These are phyloP conservation scores for Sungouiozyma intestinalis DNA, from an alignment of 805 yeast species.

Conservation along the genomic window DNA sequence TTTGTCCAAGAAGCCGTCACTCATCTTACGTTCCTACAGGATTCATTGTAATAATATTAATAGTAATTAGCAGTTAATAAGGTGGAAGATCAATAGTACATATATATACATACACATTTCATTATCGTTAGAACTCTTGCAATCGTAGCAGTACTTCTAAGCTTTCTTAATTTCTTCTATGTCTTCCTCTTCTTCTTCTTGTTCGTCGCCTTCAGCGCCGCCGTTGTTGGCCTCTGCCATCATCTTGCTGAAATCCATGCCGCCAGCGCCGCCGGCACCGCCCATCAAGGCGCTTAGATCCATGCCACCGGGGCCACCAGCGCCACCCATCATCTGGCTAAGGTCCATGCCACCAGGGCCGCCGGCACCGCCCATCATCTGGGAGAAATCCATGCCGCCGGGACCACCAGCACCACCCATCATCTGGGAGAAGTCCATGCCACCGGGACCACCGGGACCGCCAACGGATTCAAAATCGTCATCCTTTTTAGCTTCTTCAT, in stretches of 20 bases:
- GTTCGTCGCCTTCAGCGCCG: conserved; percentile 4
- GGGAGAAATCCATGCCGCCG: conserved; percentile 24
- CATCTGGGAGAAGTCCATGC: conserved; percentile 26
- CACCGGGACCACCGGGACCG: conserved; percentile 26
- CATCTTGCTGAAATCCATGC: conserved; percentile 14
- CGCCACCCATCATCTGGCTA: conserved; percentile 17
- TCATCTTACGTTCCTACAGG: conserved; percentile 3
- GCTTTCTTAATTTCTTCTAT: not conserved
- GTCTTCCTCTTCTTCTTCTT: conserved; percentile 4
- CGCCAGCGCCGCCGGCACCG: conserved; percentile 29
- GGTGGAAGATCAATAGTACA: not conserved
- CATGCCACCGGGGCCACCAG: conserved; percentile 17
- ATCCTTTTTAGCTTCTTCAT: conserved; percentile 36
- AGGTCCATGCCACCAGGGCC: conserved; percentile 24
- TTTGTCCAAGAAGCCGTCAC: conserved; percentile 11
- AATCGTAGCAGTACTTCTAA: not conserved
- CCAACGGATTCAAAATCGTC: conserved; percentile 35
- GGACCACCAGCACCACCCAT: conserved; percentile 27
- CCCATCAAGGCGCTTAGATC: conserved; percentile 3
- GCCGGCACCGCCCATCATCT: conserved; percentile 28
- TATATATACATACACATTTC: not conserved
- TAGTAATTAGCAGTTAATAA: not conserved
- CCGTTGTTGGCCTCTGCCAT: conserved; percentile 1
- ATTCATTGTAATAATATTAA: not conserved
- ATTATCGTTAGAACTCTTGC: not conserved